Percentiles rank a stretch among this genome's conserved stretches.
phyloP scores from a whole-genome alignment of 371 early-diverging fungal genomes.

The Sporodiniella umbellata region DNA sequence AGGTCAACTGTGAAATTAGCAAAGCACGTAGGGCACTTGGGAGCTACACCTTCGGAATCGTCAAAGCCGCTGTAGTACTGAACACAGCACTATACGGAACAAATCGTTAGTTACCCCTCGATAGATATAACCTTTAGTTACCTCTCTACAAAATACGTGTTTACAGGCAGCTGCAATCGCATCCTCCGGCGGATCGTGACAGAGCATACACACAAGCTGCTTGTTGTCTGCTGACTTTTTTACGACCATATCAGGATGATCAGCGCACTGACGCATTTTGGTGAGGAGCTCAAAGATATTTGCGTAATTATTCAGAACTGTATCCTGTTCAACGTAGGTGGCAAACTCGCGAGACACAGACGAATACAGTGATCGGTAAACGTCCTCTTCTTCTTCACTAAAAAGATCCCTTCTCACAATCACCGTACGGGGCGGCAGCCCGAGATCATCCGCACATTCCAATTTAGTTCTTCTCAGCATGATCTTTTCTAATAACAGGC shows the following conservation, averaged over 20 bases:
- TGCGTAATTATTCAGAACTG: conserved; percentile 93
- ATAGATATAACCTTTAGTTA: conserved; percentile 4
- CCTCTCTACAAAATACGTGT: conserved; percentile 86
- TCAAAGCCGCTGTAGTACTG: conserved; percentile 43
- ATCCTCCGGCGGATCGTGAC: conserved; percentile 80
- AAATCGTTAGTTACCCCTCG: neutral
- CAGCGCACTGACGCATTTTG: conserved; percentile 73
- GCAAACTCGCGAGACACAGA: conserved; percentile 79
- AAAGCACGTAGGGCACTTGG: conserved; percentile 88
- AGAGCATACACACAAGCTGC: conserved; percentile 85
- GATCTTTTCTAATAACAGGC: conserved; percentile 77
- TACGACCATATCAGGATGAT: conserved; percentile 87
- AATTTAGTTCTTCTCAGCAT: conserved; percentile 95
- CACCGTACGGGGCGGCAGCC: conserved; percentile 87
- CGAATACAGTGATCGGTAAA: conserved; percentile 83
- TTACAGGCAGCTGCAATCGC: conserved; percentile 89
- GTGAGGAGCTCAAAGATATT: conserved; percentile 84
- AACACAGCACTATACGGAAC: conserved; percentile 24
- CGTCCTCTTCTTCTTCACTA: conserved; percentile 90
- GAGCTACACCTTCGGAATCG: conserved; percentile 24
- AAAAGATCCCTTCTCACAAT: conserved; percentile 81
- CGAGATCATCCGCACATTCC: conserved; percentile 89
- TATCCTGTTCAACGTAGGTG: conserved; percentile 81
- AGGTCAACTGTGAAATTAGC: conserved; percentile 80
- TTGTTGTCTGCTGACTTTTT: conserved; percentile 47